Evolutionary conservation across 2,329 filamentous ascomycete genomes (phyloP), one percentile per base, ranked within the genome.

Genomic region (Ceratocystis variospora): DNA sequence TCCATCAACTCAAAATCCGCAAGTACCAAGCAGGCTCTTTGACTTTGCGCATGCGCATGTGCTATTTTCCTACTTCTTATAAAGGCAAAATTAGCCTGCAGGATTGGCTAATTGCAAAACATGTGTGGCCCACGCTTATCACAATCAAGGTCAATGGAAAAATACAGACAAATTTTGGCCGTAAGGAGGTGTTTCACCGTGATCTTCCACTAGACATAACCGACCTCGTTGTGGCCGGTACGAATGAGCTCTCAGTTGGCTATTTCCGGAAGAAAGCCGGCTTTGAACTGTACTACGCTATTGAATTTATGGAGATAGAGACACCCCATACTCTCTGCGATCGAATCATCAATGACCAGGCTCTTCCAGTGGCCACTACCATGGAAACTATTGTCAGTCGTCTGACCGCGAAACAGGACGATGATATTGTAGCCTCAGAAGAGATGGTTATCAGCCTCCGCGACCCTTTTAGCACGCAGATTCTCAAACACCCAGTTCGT

Each of bases 131-230:
- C 5, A 25, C 50, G 17, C 28, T 45, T 10, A n/a, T 65, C 1
- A 50, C 64, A 2, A 12, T 61, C 37, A 65, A 65, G 50, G 22
- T 65, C 2, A 65, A 65, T 44, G 33, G 28, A n/a, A 46, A 61
- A 0, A 19, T 61, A 3, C 22, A 61, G 5, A n/a, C 59, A 33
- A 59, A 79, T 28, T 73, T 84, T 8, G 82, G 87, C 50, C 82
- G 87, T 33, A 90, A 89, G 71, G 74, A 83, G 0, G 86, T 94
- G 68, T 82, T 92, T 71, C 86, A 86, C 10, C 89, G 86, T 70
- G 89, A 95, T 70, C 74, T 90, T 7, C 86, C 92, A 0, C 77
- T 89, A 5, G 90, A 96, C 70, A 77, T 96, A 28, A 91, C 90
- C 0, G 73, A 82, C 8, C 68, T 76, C 22, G 70, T 95, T 4